Evolutionary conservation across 495 filamentous ascomycete species (phyloP).

Genomic region (Aspergillus diversus): DNA sequence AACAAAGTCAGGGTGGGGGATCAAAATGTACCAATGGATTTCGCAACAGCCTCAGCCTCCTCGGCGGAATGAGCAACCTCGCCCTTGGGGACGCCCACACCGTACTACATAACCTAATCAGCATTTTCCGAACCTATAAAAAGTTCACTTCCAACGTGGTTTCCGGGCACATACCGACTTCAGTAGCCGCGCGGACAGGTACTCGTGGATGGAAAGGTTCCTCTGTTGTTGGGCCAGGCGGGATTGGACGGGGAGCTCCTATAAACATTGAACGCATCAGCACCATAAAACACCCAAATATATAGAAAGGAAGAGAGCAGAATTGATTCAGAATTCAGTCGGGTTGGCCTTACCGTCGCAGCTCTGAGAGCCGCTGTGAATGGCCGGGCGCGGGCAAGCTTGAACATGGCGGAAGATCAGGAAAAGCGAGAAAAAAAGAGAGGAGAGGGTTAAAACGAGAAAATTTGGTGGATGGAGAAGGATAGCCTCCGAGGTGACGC

Average conservation of each 20-base stretch:
- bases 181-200: conserved; percentile 88
- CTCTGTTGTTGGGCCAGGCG: conserved; percentile 68
- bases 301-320: conserved; percentile 20
- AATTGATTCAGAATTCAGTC: conserved; percentile 13
- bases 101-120: conserved; percentile 67
- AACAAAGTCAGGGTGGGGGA: conserved; percentile 15
- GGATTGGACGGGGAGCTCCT: conserved; percentile 55
- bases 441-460: conserved; percentile 22
- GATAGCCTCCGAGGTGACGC: conserved; percentile 17
- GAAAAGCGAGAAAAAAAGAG: conserved; percentile 30
- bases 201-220: conserved; percentile 94
- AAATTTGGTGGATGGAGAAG: conserved; percentile 13
- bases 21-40: conserved; percentile 68
- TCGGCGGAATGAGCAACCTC: conserved; percentile 77
- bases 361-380: conserved; percentile 68
- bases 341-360: conserved; percentile 55
- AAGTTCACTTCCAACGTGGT: conserved; percentile 4
- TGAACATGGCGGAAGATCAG: conserved; percentile 66
- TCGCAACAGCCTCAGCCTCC: conserved; percentile 91
- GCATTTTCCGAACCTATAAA: conserved; percentile 11
- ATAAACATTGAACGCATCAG: conserved; percentile 24
- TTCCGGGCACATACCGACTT: conserved; percentile 63
- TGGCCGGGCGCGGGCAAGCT: conserved; percentile 69
- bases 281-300: conserved; percentile 1
- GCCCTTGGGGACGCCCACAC: conserved; percentile 88